These are phyloP conservation scores for Amanita pseudoporphyria DNA, from an alignment of 768 basidiomycete species.

Conservation along the genomic window DNA sequence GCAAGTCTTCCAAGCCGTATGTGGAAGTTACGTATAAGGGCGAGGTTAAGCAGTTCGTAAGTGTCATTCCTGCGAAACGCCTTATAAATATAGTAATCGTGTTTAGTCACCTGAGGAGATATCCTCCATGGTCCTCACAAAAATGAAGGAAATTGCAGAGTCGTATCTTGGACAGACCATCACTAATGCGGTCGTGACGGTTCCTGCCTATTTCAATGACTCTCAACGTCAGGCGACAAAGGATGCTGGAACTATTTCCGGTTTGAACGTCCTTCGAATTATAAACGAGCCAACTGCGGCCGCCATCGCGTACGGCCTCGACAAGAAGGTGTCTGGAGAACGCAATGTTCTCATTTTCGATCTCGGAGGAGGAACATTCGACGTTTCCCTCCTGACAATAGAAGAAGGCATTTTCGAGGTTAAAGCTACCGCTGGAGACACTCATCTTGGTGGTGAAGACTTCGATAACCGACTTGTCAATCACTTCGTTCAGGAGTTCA, in stretches of 20 bases:
- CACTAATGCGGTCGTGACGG: constrained; percentile 89
- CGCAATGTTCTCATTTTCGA: constrained; percentile 97
- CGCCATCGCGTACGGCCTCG: constrained; percentile 97
- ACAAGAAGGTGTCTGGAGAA: constrained; percentile 86
- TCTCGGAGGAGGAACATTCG: constrained; percentile 97
- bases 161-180: constrained; percentile 83
- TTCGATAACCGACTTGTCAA: constrained; percentile 97
- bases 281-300: constrained; percentile 99
- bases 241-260: constrained; percentile 92
- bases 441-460: constrained; percentile 96
- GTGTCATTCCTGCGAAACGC: constrained; percentile 13
- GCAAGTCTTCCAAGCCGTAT: constrained; percentile 83
- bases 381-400: constrained; percentile 93
- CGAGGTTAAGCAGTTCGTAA: constrained; percentile 88
- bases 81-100: constrained; percentile 25
- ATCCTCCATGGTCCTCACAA: constrained; percentile 93
- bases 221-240: constrained; percentile 98
- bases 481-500: constrained; percentile 95
- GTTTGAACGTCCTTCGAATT: constrained; percentile 93
- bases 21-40: constrained; percentile 87
- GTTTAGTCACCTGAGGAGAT: constrained; percentile 94
- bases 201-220: constrained; percentile 99
- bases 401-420: constrained; percentile 98
- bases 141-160: constrained; percentile 99
- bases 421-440: constrained; percentile 97